phyloP scores from a whole-genome alignment of 176 grass and related monocot species.

The Saccharum officinarum region DNA sequence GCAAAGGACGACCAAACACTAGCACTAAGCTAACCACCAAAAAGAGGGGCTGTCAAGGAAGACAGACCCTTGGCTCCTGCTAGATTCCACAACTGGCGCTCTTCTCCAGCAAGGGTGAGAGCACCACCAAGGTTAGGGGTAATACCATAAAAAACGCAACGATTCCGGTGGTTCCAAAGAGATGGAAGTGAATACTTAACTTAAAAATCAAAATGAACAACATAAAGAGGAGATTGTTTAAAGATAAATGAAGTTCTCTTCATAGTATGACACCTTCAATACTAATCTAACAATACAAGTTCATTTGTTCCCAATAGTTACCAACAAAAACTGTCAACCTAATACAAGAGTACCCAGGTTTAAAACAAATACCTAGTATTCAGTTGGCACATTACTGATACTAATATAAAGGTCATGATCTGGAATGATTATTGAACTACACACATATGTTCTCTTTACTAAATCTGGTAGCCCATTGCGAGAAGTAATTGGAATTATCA shows the following conservation, averaged over 20 bases:
- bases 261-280: neutral
- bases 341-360: constrained; percentile 8
- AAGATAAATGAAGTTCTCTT: neutral
- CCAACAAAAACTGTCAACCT: neutral
- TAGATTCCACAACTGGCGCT: too few species aligned
- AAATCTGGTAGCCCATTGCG: neutral
- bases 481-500: neutral
- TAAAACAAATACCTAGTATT: neutral
- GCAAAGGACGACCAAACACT: too few species aligned
- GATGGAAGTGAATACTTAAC: neutral
- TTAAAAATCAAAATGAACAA: neutral
- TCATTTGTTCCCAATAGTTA: neutral
- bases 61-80: too few species aligned
- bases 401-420: constrained; percentile 2
- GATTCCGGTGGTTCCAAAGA: too few species aligned
- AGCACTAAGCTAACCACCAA: too few species aligned
- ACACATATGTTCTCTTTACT: neutral
- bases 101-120: too few species aligned
- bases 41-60: too few species aligned
- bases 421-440: neutral
- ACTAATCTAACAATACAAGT: neutral
- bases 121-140: too few species aligned
- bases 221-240: neutral
- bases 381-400: constrained; percentile 14
- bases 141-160: too few species aligned